Percentiles rank a stretch among this genome's conserved stretches.
Conservation (phyloP, 2,329 filamentous ascomycete species). For the Beauveria scarabaeidicola region DNA sequence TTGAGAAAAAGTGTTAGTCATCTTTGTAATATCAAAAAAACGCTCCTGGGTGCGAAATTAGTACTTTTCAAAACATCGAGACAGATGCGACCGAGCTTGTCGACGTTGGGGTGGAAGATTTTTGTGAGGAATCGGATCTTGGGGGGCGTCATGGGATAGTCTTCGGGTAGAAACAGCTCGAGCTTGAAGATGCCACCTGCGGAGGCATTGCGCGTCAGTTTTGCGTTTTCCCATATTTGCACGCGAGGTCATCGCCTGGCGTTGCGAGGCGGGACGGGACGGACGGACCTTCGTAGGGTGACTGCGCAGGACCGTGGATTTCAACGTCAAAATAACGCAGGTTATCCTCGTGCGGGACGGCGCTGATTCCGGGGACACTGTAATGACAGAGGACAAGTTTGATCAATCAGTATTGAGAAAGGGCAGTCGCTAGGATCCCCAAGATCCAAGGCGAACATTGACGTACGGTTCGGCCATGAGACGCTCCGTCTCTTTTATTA, state of each 20-base stretch:
- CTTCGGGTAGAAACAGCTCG: conserved; percentile 93
- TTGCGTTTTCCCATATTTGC: background rate
- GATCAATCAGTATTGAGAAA: background rate
- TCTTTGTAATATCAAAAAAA: background rate
- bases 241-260: background rate
- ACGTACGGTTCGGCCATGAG: conserved; percentile 91
- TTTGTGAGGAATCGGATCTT: conserved; percentile 98
- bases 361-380: conserved; percentile 93
- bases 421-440: background rate
- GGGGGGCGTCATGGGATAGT: conserved; percentile 98
- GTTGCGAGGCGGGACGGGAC: conserved; percentile 15
- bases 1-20: background rate
- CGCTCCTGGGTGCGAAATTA: conserved; percentile 17
- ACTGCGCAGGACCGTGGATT: conserved; percentile 85
- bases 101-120: conserved; percentile 98
- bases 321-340: conserved; percentile 96
- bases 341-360: conserved; percentile 93
- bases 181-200: conserved; percentile 82
- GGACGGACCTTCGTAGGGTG: conserved; percentile 80
- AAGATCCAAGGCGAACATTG: background rate
- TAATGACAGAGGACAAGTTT: background rate
- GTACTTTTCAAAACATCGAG: conserved; percentile 93
- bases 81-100: conserved; percentile 94
- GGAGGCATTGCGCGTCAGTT: background rate
- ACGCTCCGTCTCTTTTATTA: conserved; percentile 97